These are phyloP conservation scores for Fusarium staphyleae DNA, from an alignment of 2,329 filamentous ascomycete genomes.

Conservation along the genomic window DNA sequence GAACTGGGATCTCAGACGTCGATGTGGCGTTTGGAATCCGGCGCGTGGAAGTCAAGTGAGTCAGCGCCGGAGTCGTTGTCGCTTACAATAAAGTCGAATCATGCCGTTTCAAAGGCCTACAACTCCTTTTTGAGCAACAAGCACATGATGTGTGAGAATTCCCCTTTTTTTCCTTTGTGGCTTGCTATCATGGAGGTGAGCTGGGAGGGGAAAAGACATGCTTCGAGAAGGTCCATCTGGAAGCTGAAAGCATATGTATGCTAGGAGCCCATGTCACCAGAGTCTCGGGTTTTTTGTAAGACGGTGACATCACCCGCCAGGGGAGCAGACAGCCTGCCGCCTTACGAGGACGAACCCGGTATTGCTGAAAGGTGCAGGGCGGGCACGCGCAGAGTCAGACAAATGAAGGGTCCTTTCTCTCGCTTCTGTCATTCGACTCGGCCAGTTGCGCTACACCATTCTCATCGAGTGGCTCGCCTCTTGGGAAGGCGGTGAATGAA, in stretches of 20 bases:
- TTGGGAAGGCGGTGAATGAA: slow-evolving; percentile 30
- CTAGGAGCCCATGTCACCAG: slow-evolving; percentile 31
- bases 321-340: slow-evolving; percentile 25
- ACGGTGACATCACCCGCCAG: slow-evolving; percentile 39
- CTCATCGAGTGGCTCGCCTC: slow-evolving; percentile 10
- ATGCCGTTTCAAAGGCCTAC: slow-evolving; percentile 6
- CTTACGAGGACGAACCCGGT: slow-evolving; percentile 16
- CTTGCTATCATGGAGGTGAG: not conserved
- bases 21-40: slow-evolving; percentile 36
- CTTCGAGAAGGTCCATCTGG: slow-evolving; percentile 7
- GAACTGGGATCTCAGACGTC: slow-evolving; percentile 31
- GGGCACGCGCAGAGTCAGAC: slow-evolving; percentile 23
- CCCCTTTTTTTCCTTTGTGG: not conserved
- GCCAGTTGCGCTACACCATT: slow-evolving; percentile 7
- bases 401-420: slow-evolving; percentile 26
- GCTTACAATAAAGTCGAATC: slow-evolving; percentile 22
- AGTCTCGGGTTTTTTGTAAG: slow-evolving; percentile 33
- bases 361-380: slow-evolving; percentile 8
- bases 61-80: slow-evolving; percentile 28
- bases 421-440: slow-evolving; percentile 26
- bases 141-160: not conserved
- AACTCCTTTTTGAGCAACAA: slow-evolving; percentile 1
- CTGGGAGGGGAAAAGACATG: not conserved
- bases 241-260: not conserved
- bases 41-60: slow-evolving; percentile 27